These are phyloP conservation scores for Zoysia pacifica DNA, from an alignment of 176 grass and related monocot species.

Conservation along the genomic window DNA sequence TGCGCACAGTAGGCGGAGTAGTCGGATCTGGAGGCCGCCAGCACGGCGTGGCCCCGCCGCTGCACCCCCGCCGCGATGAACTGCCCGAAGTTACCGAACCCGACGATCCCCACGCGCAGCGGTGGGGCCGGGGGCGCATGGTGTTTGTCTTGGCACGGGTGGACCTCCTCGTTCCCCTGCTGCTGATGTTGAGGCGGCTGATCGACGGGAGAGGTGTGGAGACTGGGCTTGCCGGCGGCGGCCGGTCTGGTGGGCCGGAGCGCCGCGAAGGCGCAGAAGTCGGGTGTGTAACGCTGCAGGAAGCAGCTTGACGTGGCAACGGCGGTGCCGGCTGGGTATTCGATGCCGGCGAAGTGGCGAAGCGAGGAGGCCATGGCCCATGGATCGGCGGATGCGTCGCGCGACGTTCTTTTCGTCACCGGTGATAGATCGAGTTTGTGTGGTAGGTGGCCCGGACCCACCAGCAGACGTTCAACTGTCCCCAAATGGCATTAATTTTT, in stretches of 20 bases:
- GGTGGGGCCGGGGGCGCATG: not conserved
- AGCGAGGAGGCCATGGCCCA: slow-evolving; percentile 3
- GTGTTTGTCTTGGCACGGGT: not conserved
- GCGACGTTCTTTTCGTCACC: not conserved
- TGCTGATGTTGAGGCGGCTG: not conserved
- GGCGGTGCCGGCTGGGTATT: not conserved
- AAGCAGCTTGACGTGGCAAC: not conserved
- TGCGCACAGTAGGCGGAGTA: slow-evolving; percentile 52
- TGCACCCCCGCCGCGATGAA: slow-evolving; percentile 62
- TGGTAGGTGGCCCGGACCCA: not conserved
- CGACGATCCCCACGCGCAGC: slow-evolving; percentile 55
- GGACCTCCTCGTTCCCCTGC: slow-evolving; percentile 1
- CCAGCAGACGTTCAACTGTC: no score
- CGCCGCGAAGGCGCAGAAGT: slow-evolving; percentile 43
- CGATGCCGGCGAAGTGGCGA: slow-evolving; percentile 15
- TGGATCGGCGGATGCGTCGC: not conserved
- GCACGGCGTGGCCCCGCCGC: slow-evolving; percentile 60
- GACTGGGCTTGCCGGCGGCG: not conserved
- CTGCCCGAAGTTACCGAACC: slow-evolving; percentile 70
- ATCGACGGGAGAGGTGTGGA: not conserved
- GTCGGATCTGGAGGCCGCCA: slow-evolving; percentile 68
- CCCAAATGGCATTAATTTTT: no score
- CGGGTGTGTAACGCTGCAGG: slow-evolving; percentile 7
- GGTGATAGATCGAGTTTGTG: not conserved
- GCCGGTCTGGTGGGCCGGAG: slow-evolving; percentile 13